phyloP scores from a whole-genome alignment of 176 grass and related monocot species.

The Elymus sibiricus region DNA sequence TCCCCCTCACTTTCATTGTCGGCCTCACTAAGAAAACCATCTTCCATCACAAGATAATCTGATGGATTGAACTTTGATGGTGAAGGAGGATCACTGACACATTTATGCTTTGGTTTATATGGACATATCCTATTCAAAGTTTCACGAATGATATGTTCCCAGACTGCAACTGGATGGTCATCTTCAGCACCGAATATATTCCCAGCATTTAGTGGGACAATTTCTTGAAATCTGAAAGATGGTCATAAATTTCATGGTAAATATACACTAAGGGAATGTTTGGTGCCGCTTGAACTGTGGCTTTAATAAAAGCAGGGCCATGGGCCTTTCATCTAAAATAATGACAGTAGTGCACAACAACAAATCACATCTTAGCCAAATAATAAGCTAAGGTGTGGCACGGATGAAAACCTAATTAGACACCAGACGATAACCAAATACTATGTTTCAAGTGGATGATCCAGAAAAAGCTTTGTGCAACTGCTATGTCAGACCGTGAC shows the following conservation, averaged over 20 bases:
- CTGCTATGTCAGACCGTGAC: not conserved
- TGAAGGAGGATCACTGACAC: slow-evolving; percentile 57
- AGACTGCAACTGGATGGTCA: slow-evolving; percentile 52
- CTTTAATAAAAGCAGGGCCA: not conserved
- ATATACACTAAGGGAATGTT: slow-evolving; percentile 12
- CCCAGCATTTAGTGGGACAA: slow-evolving; percentile 78
- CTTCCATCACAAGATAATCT: slow-evolving; percentile 39
- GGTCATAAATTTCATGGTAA: slow-evolving; percentile 25
- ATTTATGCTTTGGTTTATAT: slow-evolving; percentile 49
- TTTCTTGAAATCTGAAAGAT: slow-evolving; percentile 82
- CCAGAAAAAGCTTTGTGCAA: not conserved
- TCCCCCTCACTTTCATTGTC: slow-evolving; percentile 52
- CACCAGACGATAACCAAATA: not conserved
- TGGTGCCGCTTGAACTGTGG: not conserved
- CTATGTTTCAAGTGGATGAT: not conserved
- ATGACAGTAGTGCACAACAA: not conserved
- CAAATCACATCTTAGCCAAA: not conserved
- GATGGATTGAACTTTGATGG: slow-evolving; percentile 60
- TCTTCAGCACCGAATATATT: slow-evolving; percentile 81
- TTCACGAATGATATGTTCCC: slow-evolving; percentile 75
- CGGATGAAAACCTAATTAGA: not conserved
- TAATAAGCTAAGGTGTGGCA: not conserved
- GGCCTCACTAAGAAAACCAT: slow-evolving; percentile 45
- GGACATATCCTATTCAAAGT: slow-evolving; percentile 60
- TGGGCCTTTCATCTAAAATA: not conserved